These are phyloP conservation scores for Cymbidium sinense DNA, from an alignment of 106 monocot species.

Conservation along the genomic window DNA sequence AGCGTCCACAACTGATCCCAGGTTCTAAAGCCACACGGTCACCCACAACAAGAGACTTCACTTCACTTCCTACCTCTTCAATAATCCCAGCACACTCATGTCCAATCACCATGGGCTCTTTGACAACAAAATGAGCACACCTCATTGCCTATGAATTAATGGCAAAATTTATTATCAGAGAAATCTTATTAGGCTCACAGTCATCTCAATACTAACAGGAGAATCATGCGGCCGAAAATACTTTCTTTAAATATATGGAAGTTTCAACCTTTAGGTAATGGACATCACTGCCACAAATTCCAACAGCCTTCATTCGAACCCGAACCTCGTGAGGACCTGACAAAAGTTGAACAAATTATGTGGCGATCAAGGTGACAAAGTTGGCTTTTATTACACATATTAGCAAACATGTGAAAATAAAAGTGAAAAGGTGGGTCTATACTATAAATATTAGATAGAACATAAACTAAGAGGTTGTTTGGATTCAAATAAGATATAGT, in stretches of 20 bases:
- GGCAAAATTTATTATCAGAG: neutral
- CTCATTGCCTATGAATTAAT: constrained; percentile 50
- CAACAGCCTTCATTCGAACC: constrained; percentile 97
- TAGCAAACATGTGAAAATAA: neutral
- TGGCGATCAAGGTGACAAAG: neutral
- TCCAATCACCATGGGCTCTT: constrained; percentile 97
- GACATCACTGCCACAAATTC: constrained; percentile 97
- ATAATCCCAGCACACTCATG: constrained; percentile 94
- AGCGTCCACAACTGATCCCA: constrained; percentile 78
- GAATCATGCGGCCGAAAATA: neutral
- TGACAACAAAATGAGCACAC: constrained; percentile 77
- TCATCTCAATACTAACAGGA: neutral
- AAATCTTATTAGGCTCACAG: neutral
- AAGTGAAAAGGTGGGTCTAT: neutral
- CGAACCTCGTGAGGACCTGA: constrained; percentile 74
- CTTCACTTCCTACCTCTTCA: constrained; percentile 86
- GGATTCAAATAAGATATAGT: too few relatives aligned
- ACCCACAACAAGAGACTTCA: constrained; percentile 53
- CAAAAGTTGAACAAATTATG: neutral
- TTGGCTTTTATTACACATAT: neutral
- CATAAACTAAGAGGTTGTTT: too few relatives aligned
- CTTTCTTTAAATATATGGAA: neutral
- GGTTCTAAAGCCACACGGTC: constrained; percentile 96
- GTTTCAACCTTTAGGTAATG: constrained; percentile 80
- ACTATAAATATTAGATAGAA: too few relatives aligned